Percentiles rank a stretch among this genome's conserved stretches.
phyloP scores from a whole-genome alignment of 2,329 filamentous ascomycete genomes.

The Scedosporium minutisporum region DNA sequence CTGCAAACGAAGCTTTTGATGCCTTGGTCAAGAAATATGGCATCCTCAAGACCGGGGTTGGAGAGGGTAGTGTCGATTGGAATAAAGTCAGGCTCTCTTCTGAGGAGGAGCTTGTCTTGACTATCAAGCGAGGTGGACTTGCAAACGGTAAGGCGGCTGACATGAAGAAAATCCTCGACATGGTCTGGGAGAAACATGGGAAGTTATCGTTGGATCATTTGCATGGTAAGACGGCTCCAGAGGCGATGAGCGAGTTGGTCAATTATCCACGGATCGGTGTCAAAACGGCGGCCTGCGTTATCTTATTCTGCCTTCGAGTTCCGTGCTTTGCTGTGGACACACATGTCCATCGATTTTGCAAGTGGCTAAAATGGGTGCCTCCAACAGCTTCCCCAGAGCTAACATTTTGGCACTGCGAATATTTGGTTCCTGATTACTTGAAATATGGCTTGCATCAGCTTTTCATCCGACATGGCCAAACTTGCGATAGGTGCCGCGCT shows the following conservation, averaged over 20 bases:
- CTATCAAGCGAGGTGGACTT: slow-evolving; percentile 63
- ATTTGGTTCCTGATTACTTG: slow-evolving; percentile 38
- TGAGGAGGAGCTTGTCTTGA: slow-evolving; percentile 51
- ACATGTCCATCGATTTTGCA: slow-evolving; percentile 42
- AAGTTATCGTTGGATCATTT: slow-evolving; percentile 49
- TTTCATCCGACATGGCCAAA: slow-evolving; percentile 42
- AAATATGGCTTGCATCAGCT: slow-evolving; percentile 48
- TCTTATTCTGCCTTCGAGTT: slow-evolving; percentile 44
- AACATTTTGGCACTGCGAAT: slow-evolving; percentile 43
- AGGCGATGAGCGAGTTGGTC: slow-evolving; percentile 40
- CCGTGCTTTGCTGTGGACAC: slow-evolving; percentile 50
- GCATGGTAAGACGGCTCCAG: slow-evolving; percentile 31
- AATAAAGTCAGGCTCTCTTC: slow-evolving; percentile 54
- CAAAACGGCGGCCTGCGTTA: slow-evolving; percentile 47
- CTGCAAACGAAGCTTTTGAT: slow-evolving; percentile 54
- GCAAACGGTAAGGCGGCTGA: slow-evolving; percentile 60
- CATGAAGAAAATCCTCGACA: slow-evolving; percentile 65
- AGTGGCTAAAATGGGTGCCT: slow-evolving; percentile 48
- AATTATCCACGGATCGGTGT: slow-evolving; percentile 44
- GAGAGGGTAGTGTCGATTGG: slow-evolving; percentile 67
- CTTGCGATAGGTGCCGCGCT: slow-evolving; percentile 35
- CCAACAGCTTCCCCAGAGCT: slow-evolving; percentile 32
- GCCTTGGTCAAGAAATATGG: slow-evolving; percentile 58
- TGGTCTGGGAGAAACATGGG: slow-evolving; percentile 56
- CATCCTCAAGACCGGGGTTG: slow-evolving; percentile 49